Conservation (phyloP, 345 rosid genomes). For the Nasturtium officinale region DNA sequence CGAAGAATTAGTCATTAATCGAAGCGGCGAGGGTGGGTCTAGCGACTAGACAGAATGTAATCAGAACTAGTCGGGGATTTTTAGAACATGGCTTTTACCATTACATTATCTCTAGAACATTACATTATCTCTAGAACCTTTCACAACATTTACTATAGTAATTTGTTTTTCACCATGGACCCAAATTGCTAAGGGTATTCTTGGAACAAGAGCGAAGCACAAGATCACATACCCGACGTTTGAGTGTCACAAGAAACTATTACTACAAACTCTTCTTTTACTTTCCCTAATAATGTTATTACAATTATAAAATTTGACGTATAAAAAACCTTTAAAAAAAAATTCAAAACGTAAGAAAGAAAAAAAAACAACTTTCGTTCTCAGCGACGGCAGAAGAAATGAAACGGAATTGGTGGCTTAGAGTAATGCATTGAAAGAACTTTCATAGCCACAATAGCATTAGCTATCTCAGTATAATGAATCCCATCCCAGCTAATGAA, state of each 20-base stretch:
- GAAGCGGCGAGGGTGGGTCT: too few species aligned
- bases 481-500: slow-evolving; percentile 78
- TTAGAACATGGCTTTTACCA: too few species aligned
- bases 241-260: not conserved
- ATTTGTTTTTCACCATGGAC: too few species aligned
- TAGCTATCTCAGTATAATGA: slow-evolving; percentile 80
- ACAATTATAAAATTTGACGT: not conserved
- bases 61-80: too few species aligned
- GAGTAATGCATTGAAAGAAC: slow-evolving; percentile 48
- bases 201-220: not conserved
- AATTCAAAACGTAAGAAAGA: not conserved
- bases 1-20: too few species aligned
- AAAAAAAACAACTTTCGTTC: not conserved
- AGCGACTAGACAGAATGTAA: too few species aligned
- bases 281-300: not conserved
- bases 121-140: too few species aligned
- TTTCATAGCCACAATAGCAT: slow-evolving; percentile 55
- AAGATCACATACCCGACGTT: not conserved
- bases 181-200: not conserved
- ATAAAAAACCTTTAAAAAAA: not conserved
- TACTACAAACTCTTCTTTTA: not conserved
- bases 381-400: slow-evolving; percentile 55
- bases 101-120: too few species aligned
- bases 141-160: too few species aligned
- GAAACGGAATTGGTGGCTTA: slow-evolving; percentile 30